Conservation (phyloP, 768 basidiomycete species). For the Amanita rimosa region DNA sequence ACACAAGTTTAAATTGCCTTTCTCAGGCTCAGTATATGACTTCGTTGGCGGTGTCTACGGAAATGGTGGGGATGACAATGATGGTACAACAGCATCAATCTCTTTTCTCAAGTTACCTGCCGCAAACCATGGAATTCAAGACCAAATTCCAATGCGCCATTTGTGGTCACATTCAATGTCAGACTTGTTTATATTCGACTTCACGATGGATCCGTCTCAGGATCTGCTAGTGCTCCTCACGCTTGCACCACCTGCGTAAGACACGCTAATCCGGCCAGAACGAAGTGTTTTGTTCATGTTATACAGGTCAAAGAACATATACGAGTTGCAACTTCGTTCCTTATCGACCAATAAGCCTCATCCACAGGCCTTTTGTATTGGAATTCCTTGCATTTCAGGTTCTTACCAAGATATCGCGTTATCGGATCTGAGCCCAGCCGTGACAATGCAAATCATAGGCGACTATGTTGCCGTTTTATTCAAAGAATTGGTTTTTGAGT, state of each 20-base stretch:
- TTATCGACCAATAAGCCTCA: conserved; percentile 41
- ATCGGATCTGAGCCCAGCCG: conserved; percentile 25
- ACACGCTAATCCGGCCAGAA: conserved; percentile 1
- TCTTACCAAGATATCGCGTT: conserved; percentile 15
- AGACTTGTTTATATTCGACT: conserved; percentile 35
- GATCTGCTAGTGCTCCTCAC: conserved; percentile 42
- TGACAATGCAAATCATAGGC: conserved; percentile 35
- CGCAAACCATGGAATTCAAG: conserved; percentile 22
- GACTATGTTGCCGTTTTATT: conserved; percentile 37
- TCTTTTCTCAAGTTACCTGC: conserved; percentile 39
- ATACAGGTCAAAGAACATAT: conserved; percentile 27
- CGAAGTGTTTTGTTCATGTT: conserved; percentile 2
- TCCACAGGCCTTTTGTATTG: conserved; percentile 26
- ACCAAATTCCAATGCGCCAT: neutral
- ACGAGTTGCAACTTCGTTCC: conserved; percentile 40
- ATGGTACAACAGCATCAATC: conserved; percentile 29
- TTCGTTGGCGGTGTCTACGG: conserved; percentile 41
- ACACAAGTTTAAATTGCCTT: conserved; percentile 26
- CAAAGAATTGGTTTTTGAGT: conserved; percentile 30
- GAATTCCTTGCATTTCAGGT: conserved; percentile 27
- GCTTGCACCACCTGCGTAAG: conserved; percentile 30
- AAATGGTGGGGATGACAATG: conserved; percentile 33
- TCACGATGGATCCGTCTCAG: conserved; percentile 46
- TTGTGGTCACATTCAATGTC: conserved; percentile 23
- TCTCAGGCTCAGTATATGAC: conserved; percentile 38